These are phyloP conservation scores for Hyphopichia buzzinii DNA, from an alignment of 1,139 yeast species.

Conservation along the genomic window DNA sequence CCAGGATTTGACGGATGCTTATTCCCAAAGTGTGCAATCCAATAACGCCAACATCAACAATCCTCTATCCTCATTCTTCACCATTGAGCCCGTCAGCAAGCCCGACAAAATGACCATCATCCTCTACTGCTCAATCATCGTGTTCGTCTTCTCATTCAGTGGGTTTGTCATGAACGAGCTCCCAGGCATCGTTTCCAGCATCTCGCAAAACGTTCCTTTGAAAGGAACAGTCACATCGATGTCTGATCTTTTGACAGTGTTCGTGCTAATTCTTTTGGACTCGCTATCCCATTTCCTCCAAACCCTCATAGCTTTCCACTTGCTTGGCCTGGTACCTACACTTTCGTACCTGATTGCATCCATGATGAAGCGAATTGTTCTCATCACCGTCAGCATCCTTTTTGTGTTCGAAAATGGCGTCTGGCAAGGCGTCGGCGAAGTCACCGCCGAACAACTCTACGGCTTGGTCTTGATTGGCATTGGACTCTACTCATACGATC, in stretches of 20 bases:
- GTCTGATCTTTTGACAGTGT: slow-evolving; percentile 20
- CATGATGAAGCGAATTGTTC: slow-evolving; percentile 42
- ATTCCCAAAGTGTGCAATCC: slow-evolving; percentile 16
- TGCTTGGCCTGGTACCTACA: slow-evolving; percentile 40
- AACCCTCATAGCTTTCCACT: slow-evolving; percentile 34
- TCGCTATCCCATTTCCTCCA: slow-evolving; percentile 38
- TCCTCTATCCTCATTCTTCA: slow-evolving; percentile 20
- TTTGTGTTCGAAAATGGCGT: slow-evolving; percentile 14
- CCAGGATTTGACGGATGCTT: slow-evolving; percentile 15
- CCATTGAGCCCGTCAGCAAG: slow-evolving; percentile 21
- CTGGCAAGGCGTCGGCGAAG: slow-evolving; percentile 14
- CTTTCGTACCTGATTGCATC: slow-evolving; percentile 42
- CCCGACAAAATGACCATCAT: slow-evolving; percentile 41
- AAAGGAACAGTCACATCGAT: slow-evolving; percentile 15
- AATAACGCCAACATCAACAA: slow-evolving; percentile 17
- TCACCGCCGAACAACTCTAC: slow-evolving; percentile 26
- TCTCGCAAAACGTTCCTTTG: slow-evolving; percentile 11
- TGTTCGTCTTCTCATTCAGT: slow-evolving; percentile 28
- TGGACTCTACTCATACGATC: slow-evolving; percentile 40
- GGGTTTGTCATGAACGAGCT: slow-evolving; percentile 35
- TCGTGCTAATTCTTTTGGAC: slow-evolving; percentile 26
- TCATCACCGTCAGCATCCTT: slow-evolving; percentile 34
- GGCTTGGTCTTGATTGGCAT: slow-evolving; percentile 31
- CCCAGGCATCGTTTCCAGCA: slow-evolving; percentile 13
- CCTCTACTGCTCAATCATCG: slow-evolving; percentile 37